phyloP scores from a whole-genome alignment of 768 basidiomycete species.

The Rhizopogon roseolus region DNA sequence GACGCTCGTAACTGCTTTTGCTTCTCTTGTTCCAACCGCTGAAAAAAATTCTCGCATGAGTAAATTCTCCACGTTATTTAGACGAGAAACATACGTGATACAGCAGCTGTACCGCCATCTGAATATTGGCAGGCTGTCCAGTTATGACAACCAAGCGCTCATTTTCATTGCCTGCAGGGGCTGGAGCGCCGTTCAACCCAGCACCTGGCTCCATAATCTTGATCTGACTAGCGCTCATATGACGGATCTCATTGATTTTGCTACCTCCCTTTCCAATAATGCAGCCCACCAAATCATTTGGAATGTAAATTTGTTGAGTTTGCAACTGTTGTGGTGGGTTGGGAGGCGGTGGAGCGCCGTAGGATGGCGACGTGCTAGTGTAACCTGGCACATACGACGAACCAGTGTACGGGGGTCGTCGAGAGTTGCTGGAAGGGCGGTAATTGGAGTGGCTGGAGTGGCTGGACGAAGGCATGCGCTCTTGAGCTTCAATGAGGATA shows the following conservation, averaged over 20 bases:
- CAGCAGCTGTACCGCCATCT: slow-evolving; percentile 91
- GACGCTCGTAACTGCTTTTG: slow-evolving; percentile 65
- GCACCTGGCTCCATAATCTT: slow-evolving; percentile 99
- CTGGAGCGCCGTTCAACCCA: slow-evolving; percentile 65
- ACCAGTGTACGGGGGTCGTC: slow-evolving; percentile 42
- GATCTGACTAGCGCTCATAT: slow-evolving; percentile 93
- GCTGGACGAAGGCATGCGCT: slow-evolving; percentile 68
- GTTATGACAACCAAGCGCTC: slow-evolving; percentile 96
- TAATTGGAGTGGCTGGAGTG: slow-evolving; percentile 51
- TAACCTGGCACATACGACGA: slow-evolving; percentile 75
- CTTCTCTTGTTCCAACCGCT: slow-evolving; percentile 88
- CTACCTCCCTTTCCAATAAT: slow-evolving; percentile 98
- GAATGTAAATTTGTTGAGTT: slow-evolving; percentile 98
- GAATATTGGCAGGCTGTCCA: slow-evolving; percentile 91
- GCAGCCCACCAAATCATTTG: slow-evolving; percentile 93
- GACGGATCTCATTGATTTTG: slow-evolving; percentile 98
- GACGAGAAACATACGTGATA: slow-evolving; percentile 59
- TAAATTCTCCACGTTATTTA: background rate
- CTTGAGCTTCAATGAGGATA: slow-evolving; percentile 90
- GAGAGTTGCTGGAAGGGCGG: slow-evolving; percentile 59
- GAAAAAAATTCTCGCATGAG: slow-evolving; percentile 7
- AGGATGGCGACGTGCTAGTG: slow-evolving; percentile 38
- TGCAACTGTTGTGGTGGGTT: slow-evolving; percentile 73
- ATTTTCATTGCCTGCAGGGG: slow-evolving; percentile 70
- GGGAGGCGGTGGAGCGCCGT: slow-evolving; percentile 40